These are phyloP conservation scores for Cyclocybe aegerita DNA, from an alignment of 768 basidiomycete species.

Conservation along the genomic window DNA sequence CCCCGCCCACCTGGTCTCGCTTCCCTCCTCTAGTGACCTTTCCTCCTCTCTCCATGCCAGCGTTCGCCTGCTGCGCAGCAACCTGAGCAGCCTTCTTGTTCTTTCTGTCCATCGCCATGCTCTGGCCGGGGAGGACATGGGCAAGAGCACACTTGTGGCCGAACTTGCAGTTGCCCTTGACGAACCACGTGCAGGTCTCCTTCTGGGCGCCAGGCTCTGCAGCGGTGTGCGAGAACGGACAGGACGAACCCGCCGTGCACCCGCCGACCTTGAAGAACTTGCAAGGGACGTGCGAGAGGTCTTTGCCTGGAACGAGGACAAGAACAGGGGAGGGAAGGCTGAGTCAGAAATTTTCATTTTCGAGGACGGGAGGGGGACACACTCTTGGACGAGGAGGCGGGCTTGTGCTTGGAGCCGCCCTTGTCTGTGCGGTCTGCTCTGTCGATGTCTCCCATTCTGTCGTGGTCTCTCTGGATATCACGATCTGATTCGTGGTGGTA, in stretches of 20 bases:
- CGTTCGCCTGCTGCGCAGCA: constrained; percentile 45
- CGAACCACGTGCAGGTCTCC: constrained; percentile 85
- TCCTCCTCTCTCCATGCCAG: constrained; percentile 29
- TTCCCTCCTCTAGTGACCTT: constrained; percentile 34
- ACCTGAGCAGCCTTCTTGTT: constrained; percentile 93
- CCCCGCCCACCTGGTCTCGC: constrained; percentile 28
- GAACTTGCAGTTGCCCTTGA: constrained; percentile 85
- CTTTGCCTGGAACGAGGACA: constrained; percentile 54
- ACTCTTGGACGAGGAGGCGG: constrained; percentile 28
- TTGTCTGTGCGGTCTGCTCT: constrained; percentile 22
- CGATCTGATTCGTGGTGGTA: constrained; percentile 23
- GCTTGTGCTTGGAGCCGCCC: constrained; percentile 26
- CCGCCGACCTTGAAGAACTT: constrained; percentile 95
- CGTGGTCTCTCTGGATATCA: constrained; percentile 26
- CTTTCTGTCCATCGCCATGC: constrained; percentile 94
- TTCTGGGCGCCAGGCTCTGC: constrained; percentile 78
- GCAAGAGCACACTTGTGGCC: constrained; percentile 88
- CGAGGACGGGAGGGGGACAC: background rate
- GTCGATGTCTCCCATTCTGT: constrained; percentile 21
- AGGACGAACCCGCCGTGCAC: constrained; percentile 91
- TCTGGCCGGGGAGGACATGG: constrained; percentile 92
- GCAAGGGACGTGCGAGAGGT: constrained; percentile 95
- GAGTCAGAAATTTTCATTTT: background rate
- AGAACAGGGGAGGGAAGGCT: constrained; percentile 2
- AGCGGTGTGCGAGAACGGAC: constrained; percentile 88